Evolutionary conservation across 208 protist genomes (phyloP).

Genomic region (Leishmania lainsoni): DNA sequence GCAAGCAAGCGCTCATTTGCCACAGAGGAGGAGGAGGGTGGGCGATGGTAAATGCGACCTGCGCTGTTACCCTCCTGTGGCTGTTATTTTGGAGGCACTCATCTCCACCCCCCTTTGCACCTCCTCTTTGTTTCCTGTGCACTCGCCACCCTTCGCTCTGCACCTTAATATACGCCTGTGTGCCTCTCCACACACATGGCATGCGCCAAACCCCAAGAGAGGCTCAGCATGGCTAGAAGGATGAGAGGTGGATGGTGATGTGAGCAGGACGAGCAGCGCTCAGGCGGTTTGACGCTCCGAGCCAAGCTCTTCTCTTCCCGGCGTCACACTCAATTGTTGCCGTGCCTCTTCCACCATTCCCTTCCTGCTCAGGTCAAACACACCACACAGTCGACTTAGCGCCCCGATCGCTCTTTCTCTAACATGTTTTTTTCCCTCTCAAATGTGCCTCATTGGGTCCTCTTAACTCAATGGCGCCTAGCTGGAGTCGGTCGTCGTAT

Average conservation of each 20-base stretch:
- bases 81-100: background rate
- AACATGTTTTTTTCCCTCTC: background rate
- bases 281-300: background rate
- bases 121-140: background rate
- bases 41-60: background rate
- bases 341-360: background rate
- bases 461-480: background rate
- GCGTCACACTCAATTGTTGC: background rate
- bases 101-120: background rate
- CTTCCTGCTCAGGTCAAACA: background rate
- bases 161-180: background rate
- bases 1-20: background rate
- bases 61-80: background rate
- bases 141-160: background rate
- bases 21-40: background rate
- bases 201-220: background rate
- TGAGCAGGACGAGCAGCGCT: background rate
- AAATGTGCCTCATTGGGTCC: background rate
- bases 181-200: background rate
- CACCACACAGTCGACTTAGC: background rate
- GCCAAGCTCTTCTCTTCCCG: background rate
- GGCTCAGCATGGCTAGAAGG: background rate
- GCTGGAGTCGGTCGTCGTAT: background rate
- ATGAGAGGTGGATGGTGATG: background rate
- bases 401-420: background rate